phyloP scores from a whole-genome alignment of 2,329 filamentous ascomycete genomes.

The Claviceps spartinae region DNA sequence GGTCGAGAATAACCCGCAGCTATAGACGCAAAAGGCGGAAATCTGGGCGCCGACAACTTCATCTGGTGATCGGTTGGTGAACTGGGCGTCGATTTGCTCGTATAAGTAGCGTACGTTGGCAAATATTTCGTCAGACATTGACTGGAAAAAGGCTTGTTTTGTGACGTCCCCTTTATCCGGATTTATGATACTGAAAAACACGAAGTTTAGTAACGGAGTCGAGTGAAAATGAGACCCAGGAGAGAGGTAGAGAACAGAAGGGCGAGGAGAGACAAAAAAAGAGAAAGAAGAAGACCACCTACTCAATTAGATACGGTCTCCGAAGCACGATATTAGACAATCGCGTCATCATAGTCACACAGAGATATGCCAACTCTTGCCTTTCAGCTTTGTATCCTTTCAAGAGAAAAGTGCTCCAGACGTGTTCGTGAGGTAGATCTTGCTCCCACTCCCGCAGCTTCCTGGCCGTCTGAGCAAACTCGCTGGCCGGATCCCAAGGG shows the following conservation, averaged over 20 bases:
- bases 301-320: constrained; percentile 40
- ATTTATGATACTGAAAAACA: constrained; percentile 27
- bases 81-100: constrained; percentile 38
- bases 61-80: constrained; percentile 29
- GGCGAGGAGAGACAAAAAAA: background rate
- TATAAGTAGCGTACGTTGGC: constrained; percentile 33
- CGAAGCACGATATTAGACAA: constrained; percentile 44
- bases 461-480: constrained; percentile 30
- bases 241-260: background rate
- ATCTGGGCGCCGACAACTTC: constrained; percentile 41
- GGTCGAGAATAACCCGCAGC: constrained; percentile 37
- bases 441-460: constrained; percentile 35
- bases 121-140: constrained; percentile 34
- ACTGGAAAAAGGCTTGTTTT: constrained; percentile 25
- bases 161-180: constrained; percentile 24
- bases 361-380: constrained; percentile 39
- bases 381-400: constrained; percentile 32
- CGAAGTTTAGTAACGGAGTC: background rate
- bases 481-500: constrained; percentile 34
- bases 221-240: background rate
- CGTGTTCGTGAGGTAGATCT: constrained; percentile 32
- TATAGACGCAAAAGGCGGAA: constrained; percentile 41
- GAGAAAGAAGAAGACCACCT: constrained; percentile 4
- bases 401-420: constrained; percentile 29
- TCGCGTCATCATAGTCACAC: constrained; percentile 39